Conservation (phyloP, 2,329 filamentous ascomycete species). For the Aspergillus neoniger region DNA sequence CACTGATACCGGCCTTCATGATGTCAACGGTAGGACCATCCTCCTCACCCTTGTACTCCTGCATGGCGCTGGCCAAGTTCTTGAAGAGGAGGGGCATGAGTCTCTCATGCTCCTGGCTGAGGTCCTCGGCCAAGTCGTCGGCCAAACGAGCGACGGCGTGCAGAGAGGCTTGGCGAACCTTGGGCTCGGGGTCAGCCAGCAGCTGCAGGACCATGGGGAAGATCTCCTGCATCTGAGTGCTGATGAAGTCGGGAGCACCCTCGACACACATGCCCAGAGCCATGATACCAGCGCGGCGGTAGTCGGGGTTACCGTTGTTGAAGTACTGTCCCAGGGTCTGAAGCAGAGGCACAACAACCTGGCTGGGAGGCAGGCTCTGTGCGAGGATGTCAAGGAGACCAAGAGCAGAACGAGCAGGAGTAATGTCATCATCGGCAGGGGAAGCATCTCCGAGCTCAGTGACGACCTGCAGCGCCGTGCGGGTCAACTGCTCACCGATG, state of each 20-base stretch:
- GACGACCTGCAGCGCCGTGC: slow-evolving; percentile 84
- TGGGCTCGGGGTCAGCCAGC: slow-evolving; percentile 77
- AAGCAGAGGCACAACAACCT: slow-evolving; percentile 89
- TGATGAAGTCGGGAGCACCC: slow-evolving; percentile 95
- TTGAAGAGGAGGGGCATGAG: slow-evolving; percentile 82
- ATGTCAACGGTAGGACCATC: slow-evolving; percentile 79
- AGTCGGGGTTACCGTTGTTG: slow-evolving; percentile 70
- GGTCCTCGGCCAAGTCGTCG: slow-evolving; percentile 89
- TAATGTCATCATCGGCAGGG: slow-evolving; percentile 79
- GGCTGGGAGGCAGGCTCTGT: slow-evolving; percentile 83
- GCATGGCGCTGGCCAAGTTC: slow-evolving; percentile 81
- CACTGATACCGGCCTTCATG: slow-evolving; percentile 84
- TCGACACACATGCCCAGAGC: slow-evolving; percentile 93
- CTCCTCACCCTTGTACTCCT: slow-evolving; percentile 64
- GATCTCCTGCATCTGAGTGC: slow-evolving; percentile 83
- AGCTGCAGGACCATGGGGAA: slow-evolving; percentile 82
- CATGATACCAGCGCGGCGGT: slow-evolving; percentile 86
- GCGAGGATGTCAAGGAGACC: slow-evolving; percentile 87
- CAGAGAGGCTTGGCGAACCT: slow-evolving; percentile 83
- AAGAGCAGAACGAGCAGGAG: slow-evolving; percentile 80
- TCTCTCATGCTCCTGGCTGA: slow-evolving; percentile 79
- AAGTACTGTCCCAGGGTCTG: slow-evolving; percentile 84
- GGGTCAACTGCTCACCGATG: slow-evolving; percentile 82
- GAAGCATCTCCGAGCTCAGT: slow-evolving; percentile 74
- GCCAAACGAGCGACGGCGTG: slow-evolving; percentile 86